Conservation (phyloP, 2,329 filamentous ascomycete species). For the Colletotrichum scovillei region DNA sequence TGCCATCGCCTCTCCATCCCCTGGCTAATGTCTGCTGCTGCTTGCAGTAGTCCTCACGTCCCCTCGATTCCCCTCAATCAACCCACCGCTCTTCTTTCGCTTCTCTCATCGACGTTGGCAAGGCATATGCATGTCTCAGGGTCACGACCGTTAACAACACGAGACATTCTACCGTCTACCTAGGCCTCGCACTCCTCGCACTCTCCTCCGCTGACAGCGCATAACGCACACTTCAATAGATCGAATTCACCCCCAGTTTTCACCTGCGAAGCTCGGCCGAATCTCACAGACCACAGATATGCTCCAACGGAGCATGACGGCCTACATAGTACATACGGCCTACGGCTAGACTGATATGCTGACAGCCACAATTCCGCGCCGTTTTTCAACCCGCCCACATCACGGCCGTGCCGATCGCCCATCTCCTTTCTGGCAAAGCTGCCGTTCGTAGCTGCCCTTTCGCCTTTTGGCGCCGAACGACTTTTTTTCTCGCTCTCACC, state of each 20-base stretch:
- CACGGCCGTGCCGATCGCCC: neutral
- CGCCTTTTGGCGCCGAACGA: neutral
- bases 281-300: slow-evolving; percentile 4
- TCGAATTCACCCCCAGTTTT: neutral
- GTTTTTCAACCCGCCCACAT: neutral
- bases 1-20: neutral
- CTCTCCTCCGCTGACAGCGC: slow-evolving; percentile 12
- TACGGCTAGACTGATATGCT: slow-evolving; percentile 1
- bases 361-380: slow-evolving; percentile 1
- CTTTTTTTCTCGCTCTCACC: slow-evolving; percentile 9
- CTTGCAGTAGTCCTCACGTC: neutral
- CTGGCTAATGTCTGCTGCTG: neutral
- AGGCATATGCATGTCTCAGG: slow-evolving; percentile 15
- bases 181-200: neutral
- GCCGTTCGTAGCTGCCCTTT: neutral
- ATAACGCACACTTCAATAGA: slow-evolving; percentile 1
- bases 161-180: neutral
- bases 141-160: neutral
- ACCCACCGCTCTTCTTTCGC: neutral
- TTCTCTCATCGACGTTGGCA: neutral
- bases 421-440: neutral
- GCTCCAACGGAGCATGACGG: neutral
- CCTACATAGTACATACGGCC: neutral
- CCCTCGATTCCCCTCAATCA: neutral
- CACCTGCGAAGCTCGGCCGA: slow-evolving; percentile 17